Evolutionary conservation across 129 eudicot species (phyloP).

Genomic region (Centaurea solstitialis): DNA sequence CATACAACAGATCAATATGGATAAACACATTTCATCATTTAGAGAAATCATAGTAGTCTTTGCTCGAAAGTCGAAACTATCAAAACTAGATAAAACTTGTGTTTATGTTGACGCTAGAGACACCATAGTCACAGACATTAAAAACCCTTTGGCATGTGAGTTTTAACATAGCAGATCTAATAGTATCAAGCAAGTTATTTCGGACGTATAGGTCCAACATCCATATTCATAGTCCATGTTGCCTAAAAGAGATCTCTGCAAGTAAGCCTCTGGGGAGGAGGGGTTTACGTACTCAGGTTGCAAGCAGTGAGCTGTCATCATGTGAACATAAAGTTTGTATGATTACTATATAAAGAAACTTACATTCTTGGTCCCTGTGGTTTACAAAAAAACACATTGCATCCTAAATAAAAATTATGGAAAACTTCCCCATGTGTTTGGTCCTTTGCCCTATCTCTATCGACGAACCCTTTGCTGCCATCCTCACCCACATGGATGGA

Average conservation of each 20-base stretch:
- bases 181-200: not conserved
- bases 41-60: not conserved
- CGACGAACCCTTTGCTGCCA: too few species aligned
- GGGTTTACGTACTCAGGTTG: not conserved
- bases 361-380: too few species aligned
- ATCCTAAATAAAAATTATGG: too few species aligned
- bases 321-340: not conserved
- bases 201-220: not conserved
- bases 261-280: not conserved
- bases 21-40: not conserved
- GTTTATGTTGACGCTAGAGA: not conserved
- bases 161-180: not conserved
- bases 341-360: not conserved
- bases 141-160: not conserved
- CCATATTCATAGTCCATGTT: not conserved
- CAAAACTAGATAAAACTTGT: not conserved
- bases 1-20: slow-evolving; percentile 9
- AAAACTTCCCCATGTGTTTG: too few species aligned
- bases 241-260: not conserved
- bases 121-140: not conserved
- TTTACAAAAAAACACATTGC: too few species aligned
- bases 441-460: too few species aligned
- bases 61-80: not conserved
- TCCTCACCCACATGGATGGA: too few species aligned
- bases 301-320: not conserved